Evolutionary conservation across 2,329 filamentous ascomycete species (phyloP), one percentile per base, ranked within the genome.

Genomic region (Corniculantispora saksenae): DNA sequence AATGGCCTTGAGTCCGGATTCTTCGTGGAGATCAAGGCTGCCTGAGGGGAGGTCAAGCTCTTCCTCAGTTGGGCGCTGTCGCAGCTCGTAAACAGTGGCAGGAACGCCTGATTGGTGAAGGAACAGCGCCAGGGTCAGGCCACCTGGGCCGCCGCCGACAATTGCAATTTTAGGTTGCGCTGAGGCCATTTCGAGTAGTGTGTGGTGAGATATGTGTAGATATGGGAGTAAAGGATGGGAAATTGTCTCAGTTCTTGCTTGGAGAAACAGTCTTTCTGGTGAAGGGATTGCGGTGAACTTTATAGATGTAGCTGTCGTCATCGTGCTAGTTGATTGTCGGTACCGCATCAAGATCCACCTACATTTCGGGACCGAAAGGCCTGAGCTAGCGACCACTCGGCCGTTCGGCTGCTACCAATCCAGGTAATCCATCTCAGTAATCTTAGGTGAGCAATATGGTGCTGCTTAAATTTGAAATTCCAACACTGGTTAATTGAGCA

Each of bases 1-100:
- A 9, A 86, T 70, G 0, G 81, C 83, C 3, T 74, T 71, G 6
- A 82, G 78, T 0, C 83, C 83, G 1, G 78, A 77, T 7, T 76
- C 69, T 1, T 76, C 72, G 68, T 86, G 83, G 1, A 87, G 74
- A 67, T 86, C 84, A 3, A 86, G 78, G 64, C 72, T 80, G 13
- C 83, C 83, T 7, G 72, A 75, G 2, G 74, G 74, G 3, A 68
- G 64, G 6, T 69, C 58, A 8, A 76, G 67, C 13, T 73, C 71
- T 2, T 69, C 68, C 0, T 67, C 59, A 1, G 70, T 73, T 12
- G 75, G 76, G 13, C 68, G 68, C 1, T 69, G 63, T 17, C 76
- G 75, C 1, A 76, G 70, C 47, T 81, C 78, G 43, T 73, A 79
- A 54, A 81, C 70, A 3, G 71, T 76, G 60, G 73, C 75, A 3